Evolutionary conservation across 2,329 filamentous ascomycete species (phyloP).

Genomic region (Paradendryphiella salina): DNA sequence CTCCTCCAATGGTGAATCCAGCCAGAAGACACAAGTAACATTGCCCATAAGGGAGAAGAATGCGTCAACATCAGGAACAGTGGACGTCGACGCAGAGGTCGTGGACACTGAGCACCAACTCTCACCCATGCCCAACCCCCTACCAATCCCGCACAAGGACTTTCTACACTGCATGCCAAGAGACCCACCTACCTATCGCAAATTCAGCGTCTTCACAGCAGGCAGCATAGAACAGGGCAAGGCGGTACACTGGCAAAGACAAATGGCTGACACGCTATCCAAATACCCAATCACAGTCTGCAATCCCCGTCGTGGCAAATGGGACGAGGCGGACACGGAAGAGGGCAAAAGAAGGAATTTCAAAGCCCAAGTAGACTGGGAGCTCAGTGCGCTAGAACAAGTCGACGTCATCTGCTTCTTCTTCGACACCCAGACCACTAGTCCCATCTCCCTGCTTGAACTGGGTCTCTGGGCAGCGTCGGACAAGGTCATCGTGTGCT

Average conservation of each 20-base stretch:
- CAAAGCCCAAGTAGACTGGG: slow-evolving; percentile 62
- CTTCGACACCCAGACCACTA: slow-evolving; percentile 57
- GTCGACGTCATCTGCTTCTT: slow-evolving; percentile 62
- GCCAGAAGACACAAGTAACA: too few relatives aligned
- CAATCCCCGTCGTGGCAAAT: slow-evolving; percentile 61
- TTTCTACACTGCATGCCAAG: not conserved
- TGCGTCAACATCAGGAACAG: too few relatives aligned
- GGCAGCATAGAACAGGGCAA: slow-evolving; percentile 57
- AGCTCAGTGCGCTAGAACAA: slow-evolving; percentile 59
- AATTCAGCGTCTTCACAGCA: slow-evolving; percentile 59
- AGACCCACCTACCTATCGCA: not conserved
- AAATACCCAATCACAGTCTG: slow-evolving; percentile 57
- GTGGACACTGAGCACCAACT: not conserved
- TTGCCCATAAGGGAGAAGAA: too few relatives aligned
- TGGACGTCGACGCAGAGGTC: not conserved
- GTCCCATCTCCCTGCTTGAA: slow-evolving; percentile 64
- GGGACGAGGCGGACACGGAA: slow-evolving; percentile 57
- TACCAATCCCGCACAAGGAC: not conserved
- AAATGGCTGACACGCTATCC: slow-evolving; percentile 49
- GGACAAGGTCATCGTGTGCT: slow-evolving; percentile 58
- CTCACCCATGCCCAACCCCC: not conserved
- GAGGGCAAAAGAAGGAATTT: slow-evolving; percentile 44
- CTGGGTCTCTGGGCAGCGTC: slow-evolving; percentile 57
- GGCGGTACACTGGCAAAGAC: slow-evolving; percentile 58
- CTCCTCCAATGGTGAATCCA: too few relatives aligned